Conservation (phyloP, 2,329 filamentous ascomycete species). For the Bimuria novae-zelandiae region DNA sequence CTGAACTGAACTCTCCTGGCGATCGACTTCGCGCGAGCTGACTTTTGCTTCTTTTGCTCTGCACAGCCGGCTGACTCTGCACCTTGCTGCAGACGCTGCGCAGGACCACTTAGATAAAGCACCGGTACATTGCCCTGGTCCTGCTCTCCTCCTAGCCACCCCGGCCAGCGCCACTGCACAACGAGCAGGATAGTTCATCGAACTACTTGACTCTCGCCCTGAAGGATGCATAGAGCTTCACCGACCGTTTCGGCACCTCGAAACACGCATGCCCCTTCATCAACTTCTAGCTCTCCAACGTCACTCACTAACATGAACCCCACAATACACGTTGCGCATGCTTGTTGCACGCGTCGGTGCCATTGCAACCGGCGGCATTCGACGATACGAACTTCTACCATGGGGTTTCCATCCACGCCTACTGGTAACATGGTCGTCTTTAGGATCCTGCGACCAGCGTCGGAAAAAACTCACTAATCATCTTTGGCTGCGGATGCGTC, state of each 20-base stretch:
- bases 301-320: neutral
- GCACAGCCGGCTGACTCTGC: constrained; percentile 1
- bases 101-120: constrained; percentile 16
- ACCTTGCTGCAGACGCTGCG: neutral
- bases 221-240: neutral
- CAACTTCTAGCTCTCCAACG: constrained; percentile 7
- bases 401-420: neutral
- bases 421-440: too few species aligned
- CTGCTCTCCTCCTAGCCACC: constrained; percentile 8
- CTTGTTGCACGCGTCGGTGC: constrained; percentile 15
- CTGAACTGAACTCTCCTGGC: neutral
- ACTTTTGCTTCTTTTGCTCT: constrained; percentile 10
- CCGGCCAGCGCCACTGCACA: neutral
- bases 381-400: constrained; percentile 12
- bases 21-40: neutral
- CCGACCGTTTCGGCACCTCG: neutral
- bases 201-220: constrained; percentile 1
- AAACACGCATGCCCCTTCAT: neutral
- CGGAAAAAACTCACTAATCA: neutral
- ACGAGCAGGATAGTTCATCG: neutral
- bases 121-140: constrained; percentile 16
- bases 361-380: constrained; percentile 17
- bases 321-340: neutral
- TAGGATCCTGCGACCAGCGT: constrained; percentile 10
- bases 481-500: neutral